A percentile compares a stretch with the other conserved stretches of the same genome.
Evolutionary conservation across 2,329 filamentous ascomycete species (phyloP).

Genomic region (Pseudogymnoascus sp.): DNA sequence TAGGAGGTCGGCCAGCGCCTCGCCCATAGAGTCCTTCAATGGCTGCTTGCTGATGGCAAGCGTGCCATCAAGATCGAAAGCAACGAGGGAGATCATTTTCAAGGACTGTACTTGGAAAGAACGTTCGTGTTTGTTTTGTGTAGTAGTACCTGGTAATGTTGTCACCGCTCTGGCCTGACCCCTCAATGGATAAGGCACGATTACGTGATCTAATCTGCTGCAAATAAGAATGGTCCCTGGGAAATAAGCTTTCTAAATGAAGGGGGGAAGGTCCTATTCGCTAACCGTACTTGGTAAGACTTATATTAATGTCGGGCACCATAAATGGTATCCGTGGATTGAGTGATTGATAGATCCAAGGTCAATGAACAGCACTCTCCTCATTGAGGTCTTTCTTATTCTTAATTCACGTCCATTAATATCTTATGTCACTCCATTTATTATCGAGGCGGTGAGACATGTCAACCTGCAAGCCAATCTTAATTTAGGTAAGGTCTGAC

Average conservation of each 20-base stretch:
- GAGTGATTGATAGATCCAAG: background rate
- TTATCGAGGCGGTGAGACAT: background rate
- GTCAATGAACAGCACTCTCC: background rate
- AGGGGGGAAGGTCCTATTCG: background rate
- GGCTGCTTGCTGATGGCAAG: conserved; percentile 31
- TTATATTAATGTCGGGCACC: background rate
- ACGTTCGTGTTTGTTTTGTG: background rate
- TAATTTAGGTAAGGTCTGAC: background rate
- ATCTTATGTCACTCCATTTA: background rate
- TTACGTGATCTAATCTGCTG: background rate
- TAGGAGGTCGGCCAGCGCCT: conserved; percentile 30
- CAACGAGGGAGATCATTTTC: conserved; percentile 29
- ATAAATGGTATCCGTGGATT: background rate
- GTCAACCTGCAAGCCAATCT: background rate
- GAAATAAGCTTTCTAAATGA: conserved; percentile 4
- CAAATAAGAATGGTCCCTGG: background rate
- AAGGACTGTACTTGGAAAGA: conserved; percentile 7
- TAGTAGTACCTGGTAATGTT: background rate
- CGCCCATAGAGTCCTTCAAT: conserved; percentile 27
- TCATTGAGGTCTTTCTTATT: background rate
- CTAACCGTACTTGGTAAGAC: background rate
- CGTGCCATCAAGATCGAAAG: conserved; percentile 32
- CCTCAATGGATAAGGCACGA: background rate
- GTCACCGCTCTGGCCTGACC: background rate
- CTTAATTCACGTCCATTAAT: background rate